These are phyloP conservation scores for Martensiomyces pterosporus DNA, from an alignment of 192 early-diverging fungal species.

Conservation along the genomic window DNA sequence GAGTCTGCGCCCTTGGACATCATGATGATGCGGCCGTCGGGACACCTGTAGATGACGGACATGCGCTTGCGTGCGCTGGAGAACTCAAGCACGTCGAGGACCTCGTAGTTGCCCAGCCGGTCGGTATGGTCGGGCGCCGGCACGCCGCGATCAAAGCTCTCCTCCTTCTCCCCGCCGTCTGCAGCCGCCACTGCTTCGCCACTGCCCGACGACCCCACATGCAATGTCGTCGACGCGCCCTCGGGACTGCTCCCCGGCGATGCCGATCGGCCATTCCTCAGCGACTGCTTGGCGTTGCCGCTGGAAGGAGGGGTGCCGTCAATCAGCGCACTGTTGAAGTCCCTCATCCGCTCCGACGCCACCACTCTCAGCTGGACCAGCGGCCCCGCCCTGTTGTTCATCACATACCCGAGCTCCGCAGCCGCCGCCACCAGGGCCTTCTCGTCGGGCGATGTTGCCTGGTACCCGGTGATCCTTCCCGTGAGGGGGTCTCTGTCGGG, in stretches of 20 bases:
- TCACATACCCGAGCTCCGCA: slow-evolving; percentile 66
- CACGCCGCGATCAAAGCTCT: slow-evolving; percentile 55
- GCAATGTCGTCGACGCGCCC: too few species aligned
- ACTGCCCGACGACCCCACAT: too few species aligned
- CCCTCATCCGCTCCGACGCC: slow-evolving; percentile 43
- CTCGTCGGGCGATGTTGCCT: slow-evolving; percentile 81
- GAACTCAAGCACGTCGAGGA: slow-evolving; percentile 82
- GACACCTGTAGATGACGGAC: slow-evolving; percentile 71
- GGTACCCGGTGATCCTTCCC: slow-evolving; percentile 64
- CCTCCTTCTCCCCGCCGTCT: slow-evolving; percentile 1
- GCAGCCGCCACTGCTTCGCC: background rate
- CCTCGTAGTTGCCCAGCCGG: slow-evolving; percentile 45
- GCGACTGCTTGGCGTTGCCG: background rate
- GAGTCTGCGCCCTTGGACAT: slow-evolving; percentile 93
- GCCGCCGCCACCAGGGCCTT: slow-evolving; percentile 77
- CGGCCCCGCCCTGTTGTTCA: slow-evolving; percentile 56
- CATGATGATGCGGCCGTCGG: slow-evolving; percentile 70
- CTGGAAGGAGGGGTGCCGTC: background rate
- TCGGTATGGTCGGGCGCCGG: slow-evolving; percentile 37
- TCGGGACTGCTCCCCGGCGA: too few species aligned
- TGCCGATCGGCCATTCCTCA: too few species aligned
- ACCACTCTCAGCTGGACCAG: slow-evolving; percentile 49
- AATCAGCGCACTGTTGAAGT: slow-evolving; percentile 27
- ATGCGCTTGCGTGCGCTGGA: slow-evolving; percentile 84
- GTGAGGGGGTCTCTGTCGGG: slow-evolving; percentile 64